A percentile compares a stretch with the other conserved stretches of the same genome.
These are phyloP conservation scores for Leccinum barrowsii DNA, from an alignment of 768 basidiomycete species.

Conservation along the genomic window DNA sequence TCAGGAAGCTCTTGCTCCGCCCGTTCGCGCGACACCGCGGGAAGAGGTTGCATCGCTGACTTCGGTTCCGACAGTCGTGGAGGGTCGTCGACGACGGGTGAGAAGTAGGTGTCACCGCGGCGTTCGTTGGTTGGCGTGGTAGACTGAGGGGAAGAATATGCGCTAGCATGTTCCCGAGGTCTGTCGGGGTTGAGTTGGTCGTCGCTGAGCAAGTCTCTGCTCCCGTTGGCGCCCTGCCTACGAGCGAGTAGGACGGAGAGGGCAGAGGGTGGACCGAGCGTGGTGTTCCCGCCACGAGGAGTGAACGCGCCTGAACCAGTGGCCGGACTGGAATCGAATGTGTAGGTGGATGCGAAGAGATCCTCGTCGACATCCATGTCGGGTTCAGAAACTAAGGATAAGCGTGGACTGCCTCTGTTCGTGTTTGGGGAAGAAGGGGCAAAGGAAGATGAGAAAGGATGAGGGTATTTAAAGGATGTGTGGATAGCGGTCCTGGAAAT, in stretches of 20 bases:
- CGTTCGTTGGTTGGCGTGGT: conserved; percentile 22
- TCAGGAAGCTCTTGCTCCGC: neutral
- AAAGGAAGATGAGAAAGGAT: conserved; percentile 23
- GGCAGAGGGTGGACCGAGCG: conserved; percentile 28
- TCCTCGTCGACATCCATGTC: conserved; percentile 25
- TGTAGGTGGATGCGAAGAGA: conserved; percentile 30
- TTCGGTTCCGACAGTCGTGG: neutral
- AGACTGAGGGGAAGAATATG: conserved; percentile 14
- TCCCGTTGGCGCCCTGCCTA: conserved; percentile 7
- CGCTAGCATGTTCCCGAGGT: neutral
- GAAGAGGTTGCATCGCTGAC: neutral
- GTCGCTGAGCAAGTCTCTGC: neutral
- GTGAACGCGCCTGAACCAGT: conserved; percentile 16
- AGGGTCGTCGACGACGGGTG: neutral
- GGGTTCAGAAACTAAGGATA: conserved; percentile 22
- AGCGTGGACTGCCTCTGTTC: conserved; percentile 21
- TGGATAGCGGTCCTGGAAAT: conserved; percentile 13
- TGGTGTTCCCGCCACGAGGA: conserved; percentile 24
- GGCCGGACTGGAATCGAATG: conserved; percentile 20
- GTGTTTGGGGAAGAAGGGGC: conserved; percentile 19
- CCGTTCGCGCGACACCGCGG: neutral
- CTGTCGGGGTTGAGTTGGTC: neutral
- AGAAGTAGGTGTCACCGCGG: neutral
- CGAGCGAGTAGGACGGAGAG: conserved; percentile 36
- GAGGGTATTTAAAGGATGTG: conserved; percentile 16